phyloP scores from a whole-genome alignment of 2,329 filamentous ascomycete genomes.

The Xylariaceae sp. region DNA sequence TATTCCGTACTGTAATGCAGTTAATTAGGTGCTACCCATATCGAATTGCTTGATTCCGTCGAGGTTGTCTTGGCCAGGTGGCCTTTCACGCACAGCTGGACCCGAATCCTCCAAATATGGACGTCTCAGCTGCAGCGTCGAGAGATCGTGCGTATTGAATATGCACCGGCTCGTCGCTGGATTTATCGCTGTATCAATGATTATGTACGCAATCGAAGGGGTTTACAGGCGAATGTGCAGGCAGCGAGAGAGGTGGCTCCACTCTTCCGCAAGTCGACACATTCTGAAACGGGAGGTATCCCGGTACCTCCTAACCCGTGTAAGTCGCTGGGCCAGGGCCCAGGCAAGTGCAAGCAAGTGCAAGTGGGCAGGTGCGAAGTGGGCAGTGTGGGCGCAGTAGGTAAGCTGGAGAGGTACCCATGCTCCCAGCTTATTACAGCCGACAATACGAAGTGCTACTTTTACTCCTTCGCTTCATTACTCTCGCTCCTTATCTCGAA shows the following conservation, averaged over 20 bases:
- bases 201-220: not conserved
- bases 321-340: too few relatives aligned
- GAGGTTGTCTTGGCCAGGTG: slow-evolving; percentile 17
- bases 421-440: not conserved
- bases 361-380: not conserved
- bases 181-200: slow-evolving; percentile 6
- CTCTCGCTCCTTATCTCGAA: slow-evolving; percentile 19
- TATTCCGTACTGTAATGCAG: not conserved
- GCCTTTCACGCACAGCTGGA: slow-evolving; percentile 8
- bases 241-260: not conserved
- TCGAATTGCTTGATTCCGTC: not conserved
- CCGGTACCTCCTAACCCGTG: too few relatives aligned
- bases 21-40: not conserved
- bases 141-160: not conserved
- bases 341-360: not conserved
- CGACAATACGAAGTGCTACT: not conserved
- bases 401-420: not conserved
- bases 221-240: not conserved
- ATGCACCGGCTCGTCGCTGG: not conserved
- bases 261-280: too few relatives aligned
- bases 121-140: not conserved
- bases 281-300: too few relatives aligned
- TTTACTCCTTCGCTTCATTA: slow-evolving; percentile 5
- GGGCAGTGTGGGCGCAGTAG: too few relatives aligned
- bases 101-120: not conserved